Conservation (phyloP, 129 eudicot genomes). For the Dittrichia graveolens region DNA sequence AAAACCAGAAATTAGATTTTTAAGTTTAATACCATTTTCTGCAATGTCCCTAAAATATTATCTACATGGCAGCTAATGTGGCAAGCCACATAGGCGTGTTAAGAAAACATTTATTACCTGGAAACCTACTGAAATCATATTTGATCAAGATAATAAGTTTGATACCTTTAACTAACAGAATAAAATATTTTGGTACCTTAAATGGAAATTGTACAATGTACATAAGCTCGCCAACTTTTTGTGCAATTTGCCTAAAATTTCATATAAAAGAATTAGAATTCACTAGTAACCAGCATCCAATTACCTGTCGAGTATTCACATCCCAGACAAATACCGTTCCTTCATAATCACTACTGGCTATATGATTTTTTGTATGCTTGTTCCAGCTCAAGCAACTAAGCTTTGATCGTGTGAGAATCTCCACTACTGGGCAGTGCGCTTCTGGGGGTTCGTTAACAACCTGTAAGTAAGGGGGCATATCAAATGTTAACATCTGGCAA, state of each 20-base stretch:
- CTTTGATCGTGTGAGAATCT: constrained; percentile 69
- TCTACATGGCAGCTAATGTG: no score
- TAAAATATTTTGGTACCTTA: no score
- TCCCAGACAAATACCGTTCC: constrained; percentile 79
- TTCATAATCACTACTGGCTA: constrained; percentile 81
- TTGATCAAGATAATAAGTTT: no score
- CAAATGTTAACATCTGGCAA: constrained; percentile 14
- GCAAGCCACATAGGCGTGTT: no score
- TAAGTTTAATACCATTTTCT: no score
- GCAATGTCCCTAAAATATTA: no score
- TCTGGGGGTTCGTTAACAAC: constrained; percentile 75
- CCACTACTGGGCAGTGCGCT: constrained; percentile 67
- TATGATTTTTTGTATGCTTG: constrained; percentile 60
- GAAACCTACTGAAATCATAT: no score
- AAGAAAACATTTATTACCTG: no score
- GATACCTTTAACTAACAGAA: no score
- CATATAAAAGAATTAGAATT: background rate
- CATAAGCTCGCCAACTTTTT: no score
- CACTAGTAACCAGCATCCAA: background rate
- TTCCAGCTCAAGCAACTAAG: constrained; percentile 87
- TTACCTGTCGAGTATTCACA: constrained; percentile 63
- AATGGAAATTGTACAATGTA: no score
- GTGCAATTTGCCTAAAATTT: background rate
- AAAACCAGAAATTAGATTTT: no score
- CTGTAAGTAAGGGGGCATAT: constrained; percentile 35